A percentile compares a stretch with the other conserved stretches of the same genome.
phyloP scores from a whole-genome alignment of 2,329 filamentous ascomycete genomes.

The Diaporthe caulivora region DNA sequence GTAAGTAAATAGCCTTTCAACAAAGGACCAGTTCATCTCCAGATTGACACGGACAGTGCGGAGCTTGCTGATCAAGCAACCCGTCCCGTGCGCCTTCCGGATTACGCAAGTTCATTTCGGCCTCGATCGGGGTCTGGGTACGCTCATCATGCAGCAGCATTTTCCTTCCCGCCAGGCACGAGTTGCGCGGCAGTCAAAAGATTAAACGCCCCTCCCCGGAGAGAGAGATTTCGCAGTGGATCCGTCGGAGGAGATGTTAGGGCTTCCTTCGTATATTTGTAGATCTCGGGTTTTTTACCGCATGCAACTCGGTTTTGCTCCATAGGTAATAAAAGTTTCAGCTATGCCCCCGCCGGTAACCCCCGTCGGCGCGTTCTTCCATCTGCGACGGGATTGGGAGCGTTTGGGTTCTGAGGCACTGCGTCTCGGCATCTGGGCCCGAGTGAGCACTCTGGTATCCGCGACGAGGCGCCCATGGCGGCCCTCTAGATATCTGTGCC shows the following conservation, averaged over 20 bases:
- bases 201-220: background rate
- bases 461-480: background rate
- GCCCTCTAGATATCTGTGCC: background rate
- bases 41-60: conserved; percentile 3
- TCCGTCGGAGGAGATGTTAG: background rate
- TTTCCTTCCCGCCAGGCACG: background rate
- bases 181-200: conserved; percentile 6
- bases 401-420: background rate
- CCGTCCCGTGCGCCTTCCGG: background rate
- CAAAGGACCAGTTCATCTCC: background rate
- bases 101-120: background rate
- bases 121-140: background rate
- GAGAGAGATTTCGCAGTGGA: background rate
- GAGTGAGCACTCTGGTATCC: background rate
- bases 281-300: conserved; percentile 16
- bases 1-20: background rate
- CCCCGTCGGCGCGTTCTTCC: background rate
- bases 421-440: too few species aligned
- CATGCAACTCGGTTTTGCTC: conserved; percentile 12
- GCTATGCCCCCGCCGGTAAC: conserved; percentile 2
- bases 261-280: conserved; percentile 5
- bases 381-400: background rate
- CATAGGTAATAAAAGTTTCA: conserved; percentile 26
- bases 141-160: background rate
- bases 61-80: background rate